Evolutionary conservation across 1,139 yeast species (phyloP), one percentile per base, ranked within the genome.

Genomic region (Suhomyces atakaporum): DNA sequence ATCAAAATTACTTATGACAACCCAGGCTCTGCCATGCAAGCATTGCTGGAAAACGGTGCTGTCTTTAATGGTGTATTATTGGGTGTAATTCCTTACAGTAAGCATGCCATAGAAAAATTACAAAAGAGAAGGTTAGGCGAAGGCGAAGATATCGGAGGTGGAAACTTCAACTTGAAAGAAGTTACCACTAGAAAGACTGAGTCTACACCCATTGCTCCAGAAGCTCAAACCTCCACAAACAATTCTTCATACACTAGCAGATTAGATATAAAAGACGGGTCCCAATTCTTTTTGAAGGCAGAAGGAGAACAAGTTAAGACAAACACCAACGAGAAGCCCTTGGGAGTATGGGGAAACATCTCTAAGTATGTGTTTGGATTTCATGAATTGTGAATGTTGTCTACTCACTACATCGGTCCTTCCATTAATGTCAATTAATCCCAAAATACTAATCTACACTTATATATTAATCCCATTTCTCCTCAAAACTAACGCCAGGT

Each of bases 1-100:
- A 80, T 89, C 16, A 86, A 88, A 54, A 60, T 92, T 36, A 89
- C 97, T 1, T 92, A 79, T 58, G 86, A 81, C 42, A 82, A 81
- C 43, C 78, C 86, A 3, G 69, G 81, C 3, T 75, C 90, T 9
- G 96, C 97, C 1, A 62, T 80, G 18, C 81, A 94, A 38, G 97
- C 97, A 0, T 64, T 89, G 28, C 81, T 82, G 46, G 96, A 89
- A 50, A 87, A 86, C 53, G 95, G 95, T 1, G 63, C 74, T 13
- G 77, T 84, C 2, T 74, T 83, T 49, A 83, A 82, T 36, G 92
- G 89, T 0, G 74, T 77, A 12, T 69, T 84, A 36, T 68, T 87
- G 39, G 96, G 96, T 1, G 92, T 92, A 39, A 79, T 85, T 12
- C 80, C 92, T 26, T 77, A 83, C 58, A 68, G 75, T 34, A 79